Base-by-base conservation (phyloP, 1,139 yeast genomes). In the Pichia sp. region DNA sequence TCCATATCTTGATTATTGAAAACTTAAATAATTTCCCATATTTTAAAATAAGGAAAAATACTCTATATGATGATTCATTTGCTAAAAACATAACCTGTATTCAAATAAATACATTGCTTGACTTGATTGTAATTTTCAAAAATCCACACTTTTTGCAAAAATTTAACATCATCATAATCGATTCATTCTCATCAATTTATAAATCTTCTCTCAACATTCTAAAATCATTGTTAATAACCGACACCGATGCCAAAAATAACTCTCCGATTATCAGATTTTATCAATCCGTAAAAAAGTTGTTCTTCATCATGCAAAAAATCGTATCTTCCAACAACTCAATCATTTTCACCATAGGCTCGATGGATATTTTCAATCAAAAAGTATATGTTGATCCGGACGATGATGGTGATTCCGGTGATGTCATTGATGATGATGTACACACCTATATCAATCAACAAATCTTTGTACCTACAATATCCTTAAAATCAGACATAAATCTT, bases 391-490 rank as follows among this genome's bases (percentile, higher is more conserved):
- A 10, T 63, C 27, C 53, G 49, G 28, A 44, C 34, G 18, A 51
- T 36, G 55, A 44, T 2, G 56, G 29, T 18, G 56, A 45, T 13
- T 55, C 42, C 2, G 55, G 47, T 9, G 51, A 47, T 18, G 56
- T 53, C 19, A 47, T 48, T 16, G 50, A 34, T 11, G 28, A 38
- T 19, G 56, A 50, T 13, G 31, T 11, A 38, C 16, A 38, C 11
- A 19, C 55, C 14, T 58, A 49, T 19, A 56, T 62, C 11, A 53
- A 55, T 16, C 67, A 65, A 51, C 60, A 56, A 38, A 62, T 64
- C 10, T 48, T 65, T 14, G 67, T 65, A 1, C 68, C 68, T 1
- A 54, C 55, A 6, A 49, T 65, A 9, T 61, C 67, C 4, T 45
- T 65, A 34, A 63, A 60, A 34, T 60, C 61, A 1, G 60, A 63